Percentiles rank a stretch among this genome's conserved stretches.
phyloP scores from a whole-genome alignment of 2,329 filamentous ascomycete species.

The Amauroascus verrucosus region DNA sequence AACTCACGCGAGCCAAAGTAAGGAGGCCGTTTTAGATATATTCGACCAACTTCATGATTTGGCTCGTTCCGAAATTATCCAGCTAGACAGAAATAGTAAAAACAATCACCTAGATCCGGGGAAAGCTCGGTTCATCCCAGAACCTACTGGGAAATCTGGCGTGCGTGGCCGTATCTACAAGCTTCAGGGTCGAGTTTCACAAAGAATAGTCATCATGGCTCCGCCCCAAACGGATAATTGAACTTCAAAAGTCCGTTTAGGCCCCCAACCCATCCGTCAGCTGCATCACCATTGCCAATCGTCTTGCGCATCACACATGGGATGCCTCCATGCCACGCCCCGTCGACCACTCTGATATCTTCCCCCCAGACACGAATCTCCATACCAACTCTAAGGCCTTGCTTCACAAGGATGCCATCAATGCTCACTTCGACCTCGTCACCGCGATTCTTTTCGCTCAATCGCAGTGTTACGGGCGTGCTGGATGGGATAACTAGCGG shows the following conservation, averaged over 20 bases:
- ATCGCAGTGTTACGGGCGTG: slow-evolving; percentile 53
- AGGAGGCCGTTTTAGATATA: not conserved
- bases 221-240: slow-evolving; percentile 87
- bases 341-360: slow-evolving; percentile 49
- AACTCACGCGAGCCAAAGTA: not conserved
- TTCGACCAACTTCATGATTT: not conserved
- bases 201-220: slow-evolving; percentile 16
- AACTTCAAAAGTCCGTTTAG: slow-evolving; percentile 91
- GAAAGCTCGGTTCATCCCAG: not conserved
- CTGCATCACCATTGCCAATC: slow-evolving; percentile 43
- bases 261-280: slow-evolving; percentile 94
- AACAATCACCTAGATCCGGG: not conserved
- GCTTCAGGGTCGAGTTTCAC: not conserved
- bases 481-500: slow-evolving; percentile 72
- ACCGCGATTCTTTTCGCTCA: slow-evolving; percentile 71
- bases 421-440: slow-evolving; percentile 69
- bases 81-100: not conserved
- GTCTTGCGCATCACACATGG: slow-evolving; percentile 72
- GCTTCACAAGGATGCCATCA: slow-evolving; percentile 58
- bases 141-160: not conserved
- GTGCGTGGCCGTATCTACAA: not conserved
- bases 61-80: slow-evolving; percentile 5
- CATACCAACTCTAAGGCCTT: slow-evolving; percentile 61
- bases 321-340: slow-evolving; percentile 64
- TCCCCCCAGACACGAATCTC: slow-evolving; percentile 87